These are phyloP conservation scores for Postia placenta DNA, from an alignment of 768 basidiomycete genomes.

Conservation along the genomic window DNA sequence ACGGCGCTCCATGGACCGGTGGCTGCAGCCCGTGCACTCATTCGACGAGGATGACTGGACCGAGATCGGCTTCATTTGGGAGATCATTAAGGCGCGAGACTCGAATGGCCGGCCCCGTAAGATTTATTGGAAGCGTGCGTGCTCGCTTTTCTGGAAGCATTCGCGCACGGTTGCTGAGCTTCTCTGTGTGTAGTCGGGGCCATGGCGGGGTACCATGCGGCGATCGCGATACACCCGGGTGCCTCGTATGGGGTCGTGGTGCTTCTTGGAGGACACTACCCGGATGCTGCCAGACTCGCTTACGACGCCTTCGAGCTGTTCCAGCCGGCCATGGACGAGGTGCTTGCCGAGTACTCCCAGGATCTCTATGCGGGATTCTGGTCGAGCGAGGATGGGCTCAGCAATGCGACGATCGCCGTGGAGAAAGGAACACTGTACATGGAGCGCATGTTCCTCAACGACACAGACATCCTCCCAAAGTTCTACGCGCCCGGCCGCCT, in stretches of 20 bases:
- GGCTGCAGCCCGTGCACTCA: constrained; percentile 24
- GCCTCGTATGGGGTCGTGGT: constrained; percentile 24
- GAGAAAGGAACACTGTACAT: constrained; percentile 20
- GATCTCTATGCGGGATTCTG: constrained; percentile 22
- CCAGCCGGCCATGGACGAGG: constrained; percentile 23
- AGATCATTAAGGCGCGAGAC: constrained; percentile 19
- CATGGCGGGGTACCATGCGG: constrained; percentile 3
- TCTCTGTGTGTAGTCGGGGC: neutral
- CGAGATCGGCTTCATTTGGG: constrained; percentile 17
- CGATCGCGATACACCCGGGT: constrained; percentile 22
- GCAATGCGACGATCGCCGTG: constrained; percentile 10
- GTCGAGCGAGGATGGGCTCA: constrained; percentile 8
- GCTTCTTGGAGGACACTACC: constrained; percentile 18
- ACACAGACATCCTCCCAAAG: constrained; percentile 15
- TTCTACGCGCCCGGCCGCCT: constrained; percentile 9
- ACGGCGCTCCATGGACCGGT: constrained; percentile 20
- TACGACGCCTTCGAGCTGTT: constrained; percentile 20
- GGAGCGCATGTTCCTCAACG: constrained; percentile 11
- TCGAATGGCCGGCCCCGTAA: constrained; percentile 15
- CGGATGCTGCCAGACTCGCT: constrained; percentile 18
- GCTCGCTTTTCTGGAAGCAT: neutral
- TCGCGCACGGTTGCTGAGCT: neutral
- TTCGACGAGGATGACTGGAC: constrained; percentile 26
- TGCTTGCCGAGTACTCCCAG: constrained; percentile 8
- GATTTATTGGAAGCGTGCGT: constrained; percentile 26